Base-by-base conservation (phyloP, 768 basidiomycete species). In the Hericium rajendrae region DNA sequence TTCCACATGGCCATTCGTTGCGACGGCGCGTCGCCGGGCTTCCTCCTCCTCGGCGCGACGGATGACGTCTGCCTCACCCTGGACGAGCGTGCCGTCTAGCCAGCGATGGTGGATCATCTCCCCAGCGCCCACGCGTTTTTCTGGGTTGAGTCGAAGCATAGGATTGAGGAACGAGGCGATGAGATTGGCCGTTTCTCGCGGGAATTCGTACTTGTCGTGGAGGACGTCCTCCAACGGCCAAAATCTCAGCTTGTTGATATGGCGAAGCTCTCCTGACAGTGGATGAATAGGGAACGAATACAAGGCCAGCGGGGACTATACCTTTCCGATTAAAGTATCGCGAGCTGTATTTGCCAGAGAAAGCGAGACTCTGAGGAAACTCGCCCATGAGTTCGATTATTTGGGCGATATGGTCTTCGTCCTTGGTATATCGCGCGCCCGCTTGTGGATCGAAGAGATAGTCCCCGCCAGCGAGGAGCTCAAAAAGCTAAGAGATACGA, bases 291-390 rank as follows among this genome's bases (percentile, higher is more conserved):
- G 37, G 20, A 10, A 5, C 24, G 18, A 38, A n/a, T 50, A 32
- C 32, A 32, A 2, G 9, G 16, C 13, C n/a, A 3, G 43, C 15
- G 43, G 13, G 24, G 20, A 54, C 18, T n/a, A 50, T 56, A 91
- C 94, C 94, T 81, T 88, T 88, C n/a, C 94, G 84, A 62, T 86
- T 98, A 75, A 99, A 98, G 67, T 97, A 94, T 68, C 98, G 94
- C 49, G 82, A 81, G 59, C 85, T 88, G 73, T 97, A 98, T 69
- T 94, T 97, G 24, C 95, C 95, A 6, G 83, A 80, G 65, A 95
- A 83, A 2, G 93, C 93, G 43, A 98, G 74, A 51, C 76, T 75
- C 66, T 84, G 84, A 1, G 93, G 92, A 43, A 95, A 79, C 62
- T 97, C 92, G 48, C 94, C 95, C 67, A 97, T 76, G 11, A 98